phyloP scores from a whole-genome alignment of 805 yeast genomes.

The Candida succiphila region DNA sequence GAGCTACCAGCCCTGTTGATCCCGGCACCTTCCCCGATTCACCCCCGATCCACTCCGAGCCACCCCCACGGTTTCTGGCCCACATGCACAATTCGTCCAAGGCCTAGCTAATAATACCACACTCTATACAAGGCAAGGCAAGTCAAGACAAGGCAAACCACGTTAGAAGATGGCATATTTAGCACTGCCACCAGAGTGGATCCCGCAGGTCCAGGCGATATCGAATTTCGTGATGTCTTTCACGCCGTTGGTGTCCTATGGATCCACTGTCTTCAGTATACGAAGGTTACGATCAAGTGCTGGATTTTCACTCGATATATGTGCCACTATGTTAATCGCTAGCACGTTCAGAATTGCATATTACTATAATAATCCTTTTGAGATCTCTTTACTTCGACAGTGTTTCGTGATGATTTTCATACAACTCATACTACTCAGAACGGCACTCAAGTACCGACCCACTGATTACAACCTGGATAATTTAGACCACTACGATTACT shows the following conservation, averaged over 20 bases:
- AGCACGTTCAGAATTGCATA: conserved; percentile 65
- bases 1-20: too few species aligned
- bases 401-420: conserved; percentile 78
- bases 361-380: conserved; percentile 74
- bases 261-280: conserved; percentile 69
- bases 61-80: too few species aligned
- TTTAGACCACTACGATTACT: conserved; percentile 22
- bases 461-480: conserved; percentile 28
- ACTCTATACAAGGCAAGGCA: too few species aligned
- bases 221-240: conserved; percentile 41
- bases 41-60: too few species aligned
- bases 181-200: neutral
- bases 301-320: conserved; percentile 87
- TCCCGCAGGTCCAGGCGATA: neutral
- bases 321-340: conserved; percentile 83
- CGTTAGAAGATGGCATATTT: conserved; percentile 1
- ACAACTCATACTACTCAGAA: conserved; percentile 54
- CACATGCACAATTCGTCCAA: too few species aligned
- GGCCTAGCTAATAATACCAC: too few species aligned
- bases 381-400: conserved; percentile 68
- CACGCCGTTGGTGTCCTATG: conserved; percentile 82
- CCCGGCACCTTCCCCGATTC: too few species aligned
- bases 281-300: conserved; percentile 50
- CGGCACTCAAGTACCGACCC: conserved; percentile 51
- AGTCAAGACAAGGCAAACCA: too few species aligned